Evolutionary conservation across 2,329 filamentous ascomycete genomes (phyloP).

Genomic region (Emericellopsis cladophorae): DNA sequence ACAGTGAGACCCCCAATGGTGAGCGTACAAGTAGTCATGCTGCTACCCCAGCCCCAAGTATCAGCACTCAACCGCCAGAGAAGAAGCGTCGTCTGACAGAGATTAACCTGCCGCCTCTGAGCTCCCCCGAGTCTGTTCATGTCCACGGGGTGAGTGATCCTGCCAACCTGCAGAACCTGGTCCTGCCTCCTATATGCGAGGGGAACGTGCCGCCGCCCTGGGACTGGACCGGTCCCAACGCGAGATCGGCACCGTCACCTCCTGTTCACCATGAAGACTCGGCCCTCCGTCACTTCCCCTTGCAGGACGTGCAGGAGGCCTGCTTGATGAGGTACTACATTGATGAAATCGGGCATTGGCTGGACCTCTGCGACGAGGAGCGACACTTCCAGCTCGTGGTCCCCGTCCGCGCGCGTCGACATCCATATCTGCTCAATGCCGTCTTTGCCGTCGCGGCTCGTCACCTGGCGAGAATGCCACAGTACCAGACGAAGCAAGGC

Average conservation of each 20-base stretch:
- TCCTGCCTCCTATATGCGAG: too few relatives aligned
- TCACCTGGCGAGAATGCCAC: constrained; percentile 22
- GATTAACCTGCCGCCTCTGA: too few relatives aligned
- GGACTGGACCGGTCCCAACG: not conserved
- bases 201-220: too few relatives aligned
- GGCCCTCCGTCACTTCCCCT: constrained; percentile 11
- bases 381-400: constrained; percentile 26
- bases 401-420: constrained; percentile 17
- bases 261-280: not conserved
- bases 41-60: too few relatives aligned
- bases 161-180: too few relatives aligned
- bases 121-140: too few relatives aligned
- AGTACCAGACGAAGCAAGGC: constrained; percentile 20
- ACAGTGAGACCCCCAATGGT: too few relatives aligned
- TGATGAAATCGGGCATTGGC: constrained; percentile 26
- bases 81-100: not conserved
- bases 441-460: constrained; percentile 26
- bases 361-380: constrained; percentile 25
- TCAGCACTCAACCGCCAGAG: too few relatives aligned
- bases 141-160: too few relatives aligned
- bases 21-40: too few relatives aligned
- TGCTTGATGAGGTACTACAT: constrained; percentile 24
- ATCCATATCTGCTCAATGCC: constrained; percentile 23
- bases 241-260: not conserved
- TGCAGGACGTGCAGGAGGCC: constrained; percentile 21